Conservation (phyloP, 2,329 filamentous ascomycete genomes). For the Cadophora gregata region DNA sequence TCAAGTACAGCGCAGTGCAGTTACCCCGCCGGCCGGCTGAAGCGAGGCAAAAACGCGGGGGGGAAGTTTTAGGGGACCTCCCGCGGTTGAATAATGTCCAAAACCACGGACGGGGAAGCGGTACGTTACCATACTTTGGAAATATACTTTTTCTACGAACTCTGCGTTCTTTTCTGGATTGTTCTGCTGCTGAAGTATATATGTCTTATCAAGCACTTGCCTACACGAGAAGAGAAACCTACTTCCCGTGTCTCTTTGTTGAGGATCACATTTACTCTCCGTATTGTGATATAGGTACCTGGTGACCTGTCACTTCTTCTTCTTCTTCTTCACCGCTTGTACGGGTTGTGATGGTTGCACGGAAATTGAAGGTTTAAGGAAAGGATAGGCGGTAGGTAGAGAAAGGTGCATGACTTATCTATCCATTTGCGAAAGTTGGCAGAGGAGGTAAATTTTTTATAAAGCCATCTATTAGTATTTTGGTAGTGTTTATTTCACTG, state of each 20-base stretch:
- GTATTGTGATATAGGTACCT: conserved; percentile 8
- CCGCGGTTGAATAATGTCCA: background rate
- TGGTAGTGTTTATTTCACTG: too few species aligned
- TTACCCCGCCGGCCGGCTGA: conserved; percentile 8
- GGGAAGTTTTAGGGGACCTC: conserved; percentile 4
- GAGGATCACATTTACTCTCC: background rate
- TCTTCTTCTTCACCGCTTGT: background rate
- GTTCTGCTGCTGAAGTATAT: background rate
- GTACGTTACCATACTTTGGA: conserved; percentile 6
- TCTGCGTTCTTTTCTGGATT: background rate
- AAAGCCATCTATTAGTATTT: too few species aligned
- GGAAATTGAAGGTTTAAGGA: background rate
- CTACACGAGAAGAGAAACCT: background rate
- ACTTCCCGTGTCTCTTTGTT: background rate
- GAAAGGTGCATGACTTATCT: background rate
- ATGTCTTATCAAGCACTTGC: background rate
- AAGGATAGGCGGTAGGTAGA: background rate
- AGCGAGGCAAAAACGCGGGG: conserved; percentile 16
- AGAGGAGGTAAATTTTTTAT: too few species aligned
- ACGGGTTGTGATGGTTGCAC: conserved; percentile 1
- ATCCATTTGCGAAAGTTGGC: too few species aligned
- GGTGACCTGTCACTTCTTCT: conserved; percentile 5
- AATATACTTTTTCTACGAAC: background rate
- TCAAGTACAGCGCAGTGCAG: background rate
- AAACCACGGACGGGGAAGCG: background rate